Evolutionary conservation across 169 alveolate species (phyloP).

Genomic region (Amoebophrya sp.): DNA sequence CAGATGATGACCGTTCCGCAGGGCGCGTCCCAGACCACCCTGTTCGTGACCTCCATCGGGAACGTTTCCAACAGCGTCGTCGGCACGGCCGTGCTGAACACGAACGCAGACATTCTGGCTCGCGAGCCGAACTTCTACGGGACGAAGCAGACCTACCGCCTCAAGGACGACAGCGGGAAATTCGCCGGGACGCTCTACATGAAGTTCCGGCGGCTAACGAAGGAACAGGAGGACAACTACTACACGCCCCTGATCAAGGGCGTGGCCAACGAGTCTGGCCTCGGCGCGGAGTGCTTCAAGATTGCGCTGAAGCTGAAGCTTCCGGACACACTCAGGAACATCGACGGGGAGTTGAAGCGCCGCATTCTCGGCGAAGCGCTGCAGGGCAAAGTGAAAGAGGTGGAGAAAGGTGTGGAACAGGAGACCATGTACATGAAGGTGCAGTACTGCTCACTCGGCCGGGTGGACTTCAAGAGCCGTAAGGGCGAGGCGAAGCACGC

Average conservation of each 20-base stretch:
- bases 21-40: background rate
- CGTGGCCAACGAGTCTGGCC: background rate
- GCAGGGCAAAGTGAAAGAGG: background rate
- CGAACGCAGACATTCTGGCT: background rate
- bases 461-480: background rate
- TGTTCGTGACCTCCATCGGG: background rate
- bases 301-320: background rate
- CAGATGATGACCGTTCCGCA: background rate
- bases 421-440: background rate
- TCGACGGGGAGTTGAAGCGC: background rate
- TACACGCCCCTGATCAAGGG: background rate
- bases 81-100: background rate
- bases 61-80: background rate
- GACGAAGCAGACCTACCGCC: background rate
- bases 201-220: background rate
- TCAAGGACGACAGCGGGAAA: background rate
- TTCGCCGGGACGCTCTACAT: background rate
- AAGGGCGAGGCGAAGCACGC: background rate
- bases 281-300: background rate
- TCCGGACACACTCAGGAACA: background rate
- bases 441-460: background rate
- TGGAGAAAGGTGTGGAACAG: background rate
- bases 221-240: background rate
- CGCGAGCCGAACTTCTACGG: background rate
- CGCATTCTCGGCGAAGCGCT: background rate